A percentile compares a stretch with the other conserved stretches of the same genome.
Conservation (phyloP, 139 green algal species). For the Yamagishiella unicocca region DNA sequence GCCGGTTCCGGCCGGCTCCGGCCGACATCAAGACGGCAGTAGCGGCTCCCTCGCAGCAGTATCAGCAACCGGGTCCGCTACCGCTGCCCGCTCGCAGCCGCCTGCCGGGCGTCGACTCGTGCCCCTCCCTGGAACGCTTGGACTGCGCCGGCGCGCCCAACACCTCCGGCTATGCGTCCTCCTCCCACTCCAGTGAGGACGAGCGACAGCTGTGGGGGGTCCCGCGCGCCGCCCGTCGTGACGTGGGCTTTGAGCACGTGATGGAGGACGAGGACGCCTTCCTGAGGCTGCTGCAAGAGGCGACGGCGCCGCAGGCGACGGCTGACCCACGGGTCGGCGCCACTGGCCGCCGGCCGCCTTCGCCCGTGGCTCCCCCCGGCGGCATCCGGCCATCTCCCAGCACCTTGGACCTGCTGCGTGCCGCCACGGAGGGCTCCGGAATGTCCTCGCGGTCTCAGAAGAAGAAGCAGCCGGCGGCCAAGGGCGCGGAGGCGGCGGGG, state of each 20-base stretch:
- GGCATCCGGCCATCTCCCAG: conserved; percentile 21
- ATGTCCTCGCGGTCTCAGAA: background rate
- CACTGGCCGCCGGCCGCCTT: background rate
- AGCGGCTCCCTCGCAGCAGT: background rate
- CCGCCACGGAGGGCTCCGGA: background rate
- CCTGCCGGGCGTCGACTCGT: background rate
- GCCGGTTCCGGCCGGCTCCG: background rate
- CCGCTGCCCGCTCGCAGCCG: background rate
- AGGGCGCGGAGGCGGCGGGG: background rate
- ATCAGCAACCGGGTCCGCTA: background rate
- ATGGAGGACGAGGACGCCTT: conserved; percentile 39
- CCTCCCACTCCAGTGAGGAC: background rate
- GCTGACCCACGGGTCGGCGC: too few relatives aligned
- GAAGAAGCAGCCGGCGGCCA: background rate
- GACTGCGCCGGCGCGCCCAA: too few relatives aligned
- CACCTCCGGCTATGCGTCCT: background rate
- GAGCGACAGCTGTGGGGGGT: background rate
- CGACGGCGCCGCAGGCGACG: background rate
- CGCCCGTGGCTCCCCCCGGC: background rate
- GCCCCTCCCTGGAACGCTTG: background rate
- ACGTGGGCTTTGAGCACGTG: background rate
- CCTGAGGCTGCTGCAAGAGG: conserved; percentile 8
- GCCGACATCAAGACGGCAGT: background rate
- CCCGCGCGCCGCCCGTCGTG: background rate
- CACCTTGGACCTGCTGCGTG: background rate